These are phyloP conservation scores for Tricholoma saponaceum DNA, from an alignment of 768 basidiomycete species.

Conservation along the genomic window DNA sequence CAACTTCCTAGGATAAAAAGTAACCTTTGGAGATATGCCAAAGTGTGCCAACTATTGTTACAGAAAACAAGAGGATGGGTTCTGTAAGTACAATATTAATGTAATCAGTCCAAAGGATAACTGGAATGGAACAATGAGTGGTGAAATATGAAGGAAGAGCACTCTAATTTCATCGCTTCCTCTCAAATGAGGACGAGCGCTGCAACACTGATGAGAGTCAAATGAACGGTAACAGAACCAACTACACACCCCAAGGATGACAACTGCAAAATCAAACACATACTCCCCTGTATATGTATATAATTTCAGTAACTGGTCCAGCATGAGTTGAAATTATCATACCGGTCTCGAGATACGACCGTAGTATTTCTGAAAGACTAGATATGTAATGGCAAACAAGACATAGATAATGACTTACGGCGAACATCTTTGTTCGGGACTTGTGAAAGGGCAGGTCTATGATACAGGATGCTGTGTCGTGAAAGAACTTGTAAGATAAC, in stretches of 20 bases:
- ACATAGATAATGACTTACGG: constrained; percentile 46
- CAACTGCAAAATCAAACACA: constrained; percentile 81
- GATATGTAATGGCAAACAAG: background rate
- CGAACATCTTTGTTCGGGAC: constrained; percentile 89
- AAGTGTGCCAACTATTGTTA: background rate
- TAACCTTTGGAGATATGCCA: background rate
- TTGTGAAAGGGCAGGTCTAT: constrained; percentile 68
- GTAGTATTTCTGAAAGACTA: constrained; percentile 52
- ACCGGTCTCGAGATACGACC: constrained; percentile 81
- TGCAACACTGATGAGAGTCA: constrained; percentile 20
- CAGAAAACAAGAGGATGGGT: background rate
- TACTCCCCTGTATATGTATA: constrained; percentile 65
- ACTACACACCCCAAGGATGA: constrained; percentile 69
- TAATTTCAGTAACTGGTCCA: background rate
- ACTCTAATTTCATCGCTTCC: constrained; percentile 32
- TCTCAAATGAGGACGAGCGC: constrained; percentile 75
- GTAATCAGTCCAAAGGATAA: background rate
- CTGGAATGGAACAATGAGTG: background rate
- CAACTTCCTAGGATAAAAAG: constrained; percentile 87
- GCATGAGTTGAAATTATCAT: background rate
- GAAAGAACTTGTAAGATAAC: background rate
- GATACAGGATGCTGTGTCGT: background rate
- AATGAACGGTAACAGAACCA: background rate
- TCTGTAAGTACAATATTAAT: background rate
- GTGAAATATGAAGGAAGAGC: background rate